These are phyloP conservation scores for Urochloa ruziziensis DNA, from an alignment of 176 grass and related monocot species.

Conservation along the genomic window DNA sequence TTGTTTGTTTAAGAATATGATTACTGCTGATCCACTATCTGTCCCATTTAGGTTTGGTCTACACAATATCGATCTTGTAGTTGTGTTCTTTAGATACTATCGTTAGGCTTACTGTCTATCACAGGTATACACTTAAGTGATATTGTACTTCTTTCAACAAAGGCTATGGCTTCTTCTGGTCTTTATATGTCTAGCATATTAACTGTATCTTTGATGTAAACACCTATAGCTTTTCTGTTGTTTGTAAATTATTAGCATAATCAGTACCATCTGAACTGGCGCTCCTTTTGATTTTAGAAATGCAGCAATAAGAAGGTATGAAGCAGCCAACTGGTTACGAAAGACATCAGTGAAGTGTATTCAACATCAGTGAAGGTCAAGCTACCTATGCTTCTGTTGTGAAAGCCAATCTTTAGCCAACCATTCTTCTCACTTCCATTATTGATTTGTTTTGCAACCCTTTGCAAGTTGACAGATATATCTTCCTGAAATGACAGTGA, in stretches of 20 bases:
- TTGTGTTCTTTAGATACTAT: neutral
- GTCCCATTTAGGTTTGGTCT: constrained; percentile 4
- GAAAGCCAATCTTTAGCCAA: too few species aligned
- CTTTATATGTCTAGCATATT: neutral
- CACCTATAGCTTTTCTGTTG: neutral
- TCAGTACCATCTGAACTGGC: neutral
- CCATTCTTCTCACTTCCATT: too few species aligned
- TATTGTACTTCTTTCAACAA: neutral
- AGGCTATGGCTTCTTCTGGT: neutral
- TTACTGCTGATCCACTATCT: neutral
- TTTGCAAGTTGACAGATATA: too few species aligned
- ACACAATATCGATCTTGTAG: too few species aligned
- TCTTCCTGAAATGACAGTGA: too few species aligned
- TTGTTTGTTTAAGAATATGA: neutral
- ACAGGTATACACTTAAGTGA: neutral
- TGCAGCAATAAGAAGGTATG: constrained; percentile 78
- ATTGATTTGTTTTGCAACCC: too few species aligned
- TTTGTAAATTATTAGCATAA: constrained; percentile 3
- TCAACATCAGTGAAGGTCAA: too few species aligned
- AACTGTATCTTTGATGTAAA: neutral
- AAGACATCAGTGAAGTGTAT: too few species aligned
- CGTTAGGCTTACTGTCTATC: neutral
- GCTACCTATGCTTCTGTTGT: too few species aligned
- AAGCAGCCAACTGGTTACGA: constrained; percentile 81
- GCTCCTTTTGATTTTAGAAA: constrained; percentile 33